These are phyloP conservation scores for Ogataea minuta DNA, from an alignment of 805 yeast genomes.

Conservation along the genomic window DNA sequence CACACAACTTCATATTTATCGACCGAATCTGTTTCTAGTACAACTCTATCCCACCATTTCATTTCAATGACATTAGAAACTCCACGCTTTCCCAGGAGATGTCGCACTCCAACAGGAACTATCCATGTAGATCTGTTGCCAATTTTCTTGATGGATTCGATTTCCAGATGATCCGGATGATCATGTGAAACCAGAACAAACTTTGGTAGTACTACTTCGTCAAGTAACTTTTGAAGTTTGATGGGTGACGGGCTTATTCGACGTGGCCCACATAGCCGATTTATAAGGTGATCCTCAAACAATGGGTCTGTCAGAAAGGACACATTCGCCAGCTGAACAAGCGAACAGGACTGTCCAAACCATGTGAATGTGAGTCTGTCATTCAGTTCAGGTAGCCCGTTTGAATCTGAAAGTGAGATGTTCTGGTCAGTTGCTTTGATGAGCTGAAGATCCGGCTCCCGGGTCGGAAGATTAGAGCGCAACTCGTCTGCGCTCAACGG, in stretches of 20 bases:
- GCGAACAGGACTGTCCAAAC: constrained; percentile 91
- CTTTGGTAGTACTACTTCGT: constrained; percentile 52
- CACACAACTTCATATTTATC: constrained; percentile 77
- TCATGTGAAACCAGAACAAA: constrained; percentile 84
- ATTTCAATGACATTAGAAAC: constrained; percentile 66
- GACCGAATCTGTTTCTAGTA: constrained; percentile 33
- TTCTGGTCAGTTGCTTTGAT: constrained; percentile 29
- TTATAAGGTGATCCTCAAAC: constrained; percentile 63
- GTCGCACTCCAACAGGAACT: constrained; percentile 78
- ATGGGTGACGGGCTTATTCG: constrained; percentile 81
- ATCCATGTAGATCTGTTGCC: constrained; percentile 74
- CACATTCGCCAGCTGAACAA: constrained; percentile 66
- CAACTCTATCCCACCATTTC: constrained; percentile 87
- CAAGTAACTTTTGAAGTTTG: constrained; percentile 48
- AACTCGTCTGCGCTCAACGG: constrained; percentile 49
- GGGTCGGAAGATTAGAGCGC: constrained; percentile 55
- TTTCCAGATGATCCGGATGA: constrained; percentile 93
- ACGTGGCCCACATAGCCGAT: constrained; percentile 71
- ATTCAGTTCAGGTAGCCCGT: constrained; percentile 33
- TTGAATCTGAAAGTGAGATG: constrained; percentile 2
- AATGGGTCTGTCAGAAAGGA: constrained; percentile 85
- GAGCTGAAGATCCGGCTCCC: constrained; percentile 53
- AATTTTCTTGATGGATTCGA: constrained; percentile 50
- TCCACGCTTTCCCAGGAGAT: constrained; percentile 56
- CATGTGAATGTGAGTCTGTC: constrained; percentile 72